Base-by-base conservation (phyloP, 2,329 filamentous ascomycete genomes). In the Capronia epimyces region DNA sequence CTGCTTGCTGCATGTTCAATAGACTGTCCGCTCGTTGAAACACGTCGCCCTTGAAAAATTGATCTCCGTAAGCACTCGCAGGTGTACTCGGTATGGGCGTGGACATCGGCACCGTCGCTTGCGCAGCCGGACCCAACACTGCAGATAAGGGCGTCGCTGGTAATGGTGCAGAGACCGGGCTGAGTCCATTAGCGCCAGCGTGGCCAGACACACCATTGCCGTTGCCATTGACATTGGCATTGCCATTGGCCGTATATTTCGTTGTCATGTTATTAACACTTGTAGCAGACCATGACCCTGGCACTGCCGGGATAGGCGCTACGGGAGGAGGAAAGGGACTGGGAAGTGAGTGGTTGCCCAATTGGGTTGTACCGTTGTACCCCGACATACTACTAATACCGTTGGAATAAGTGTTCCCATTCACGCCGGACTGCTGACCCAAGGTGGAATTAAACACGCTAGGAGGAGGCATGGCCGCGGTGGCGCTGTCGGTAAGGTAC, bases 91-190 rank as follows among this genome's bases (percentile, higher is more conserved):
- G n/a, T n/a, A n/a, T n/a, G n/a, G n/a, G n/a, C n/a, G n/a, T n/a
- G n/a, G n/a, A n/a, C n/a, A n/a, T n/a, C n/a, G n/a, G 58, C 12
- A 55, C 34, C 0, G 89, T 96, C 1, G 90, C 89, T 68, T 95
- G 89, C 48, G 89, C 87, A 16, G 90, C 90, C 4, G 90, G 89
- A 0, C 90, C 91, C 3, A 96, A 75, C 1, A 90, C 90, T 13
- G 89, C 90, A 61, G 87, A 93, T 55, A 95, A 79, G 6, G 91
- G 90, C 1, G 90, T 96, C 63, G 93, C 89, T 7, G 90, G 89
- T 31, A 89, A 71, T 9, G 79, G 75, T 8, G 77, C 10, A 73
- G 76, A 43, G 65, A 69, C 18, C 58, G 67, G 55, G 55, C 62
- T 53, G 16, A 45, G 34, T 10, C 52, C 50, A 25, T 53, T 55